Conservation (phyloP, 441 rosid species). For the Bruguiera hainesii region DNA sequence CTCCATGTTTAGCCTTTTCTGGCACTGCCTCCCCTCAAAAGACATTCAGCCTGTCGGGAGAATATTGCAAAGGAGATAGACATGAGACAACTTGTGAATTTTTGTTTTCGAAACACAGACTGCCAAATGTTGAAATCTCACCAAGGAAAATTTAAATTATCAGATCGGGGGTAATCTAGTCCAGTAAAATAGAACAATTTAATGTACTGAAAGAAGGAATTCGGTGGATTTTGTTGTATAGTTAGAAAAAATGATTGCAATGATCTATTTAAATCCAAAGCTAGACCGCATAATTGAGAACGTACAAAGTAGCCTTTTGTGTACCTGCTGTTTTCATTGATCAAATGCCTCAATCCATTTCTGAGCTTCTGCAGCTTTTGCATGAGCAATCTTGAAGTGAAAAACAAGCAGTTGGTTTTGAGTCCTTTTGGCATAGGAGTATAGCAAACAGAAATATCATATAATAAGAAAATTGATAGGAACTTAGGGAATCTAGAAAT, state of each 20-base stretch:
- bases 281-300: slow-evolving; percentile 2
- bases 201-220: slow-evolving; percentile 4
- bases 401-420: slow-evolving; percentile 18
- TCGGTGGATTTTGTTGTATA: not conserved
- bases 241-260: not conserved
- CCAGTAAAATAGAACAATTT: not conserved
- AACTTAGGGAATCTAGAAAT: not conserved
- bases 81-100: slow-evolving; percentile 1
- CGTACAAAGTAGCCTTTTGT: slow-evolving; percentile 17
- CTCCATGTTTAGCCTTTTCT: slow-evolving; percentile 76
- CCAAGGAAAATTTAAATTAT: slow-evolving; percentile 1
- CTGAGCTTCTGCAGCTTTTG: slow-evolving; percentile 78
- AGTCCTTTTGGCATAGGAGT: slow-evolving; percentile 8
- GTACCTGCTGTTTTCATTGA: slow-evolving; percentile 91
- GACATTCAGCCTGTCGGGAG: slow-evolving; percentile 60
- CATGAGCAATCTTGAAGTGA: slow-evolving; percentile 77
- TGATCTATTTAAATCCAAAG: not conserved
- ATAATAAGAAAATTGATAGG: not conserved
- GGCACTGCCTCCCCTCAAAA: slow-evolving; percentile 52
- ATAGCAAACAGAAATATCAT: not conserved
- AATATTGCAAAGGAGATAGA: slow-evolving; percentile 14
- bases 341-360: slow-evolving; percentile 98
- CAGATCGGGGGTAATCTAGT: not conserved
- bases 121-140: not conserved
- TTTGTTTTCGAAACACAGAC: not conserved